A percentile compares a stretch with the other conserved stretches of the same genome.
phyloP scores from a whole-genome alignment of 495 filamentous ascomycete genomes.

The Penicillium subrubescens region DNA sequence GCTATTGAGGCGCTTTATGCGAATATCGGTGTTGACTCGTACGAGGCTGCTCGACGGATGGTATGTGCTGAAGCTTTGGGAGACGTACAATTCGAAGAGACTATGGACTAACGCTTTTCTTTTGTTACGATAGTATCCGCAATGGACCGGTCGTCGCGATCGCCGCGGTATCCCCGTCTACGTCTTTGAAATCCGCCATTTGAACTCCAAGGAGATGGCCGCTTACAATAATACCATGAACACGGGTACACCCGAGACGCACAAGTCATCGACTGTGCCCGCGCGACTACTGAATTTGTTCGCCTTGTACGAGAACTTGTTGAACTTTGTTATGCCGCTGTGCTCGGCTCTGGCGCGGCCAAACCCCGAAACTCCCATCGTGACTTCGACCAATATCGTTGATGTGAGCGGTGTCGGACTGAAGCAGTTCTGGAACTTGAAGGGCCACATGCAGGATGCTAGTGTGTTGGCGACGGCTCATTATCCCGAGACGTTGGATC shows the following conservation, averaged over 20 bases:
- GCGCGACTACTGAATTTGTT: conserved; percentile 77
- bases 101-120: not conserved
- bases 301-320: conserved; percentile 86
- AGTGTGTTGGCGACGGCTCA: conserved; percentile 84
- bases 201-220: conserved; percentile 76
- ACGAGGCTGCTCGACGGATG: conserved; percentile 74
- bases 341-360: conserved; percentile 73
- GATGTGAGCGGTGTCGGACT: conserved; percentile 82
- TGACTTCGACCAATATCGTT: conserved; percentile 87
- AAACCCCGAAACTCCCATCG: conserved; percentile 73
- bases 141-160: conserved; percentile 89
- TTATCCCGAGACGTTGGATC: conserved; percentile 88
- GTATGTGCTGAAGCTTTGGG: conserved; percentile 45
- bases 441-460: conserved; percentile 88
- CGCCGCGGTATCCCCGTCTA: conserved; percentile 87
- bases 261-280: conserved; percentile 50
- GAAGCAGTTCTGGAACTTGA: conserved; percentile 92
- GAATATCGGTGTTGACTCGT: conserved; percentile 79
- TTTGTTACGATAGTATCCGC: conserved; percentile 66
- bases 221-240: conserved; percentile 68
- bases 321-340: conserved; percentile 82
- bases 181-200: conserved; percentile 79
- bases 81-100: not conserved
- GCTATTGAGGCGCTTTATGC: conserved; percentile 72
- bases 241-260: conserved; percentile 60